Evolutionary conservation across 2,329 filamentous ascomycete genomes (phyloP).

Genomic region (Pyrenochaeta sp.): DNA sequence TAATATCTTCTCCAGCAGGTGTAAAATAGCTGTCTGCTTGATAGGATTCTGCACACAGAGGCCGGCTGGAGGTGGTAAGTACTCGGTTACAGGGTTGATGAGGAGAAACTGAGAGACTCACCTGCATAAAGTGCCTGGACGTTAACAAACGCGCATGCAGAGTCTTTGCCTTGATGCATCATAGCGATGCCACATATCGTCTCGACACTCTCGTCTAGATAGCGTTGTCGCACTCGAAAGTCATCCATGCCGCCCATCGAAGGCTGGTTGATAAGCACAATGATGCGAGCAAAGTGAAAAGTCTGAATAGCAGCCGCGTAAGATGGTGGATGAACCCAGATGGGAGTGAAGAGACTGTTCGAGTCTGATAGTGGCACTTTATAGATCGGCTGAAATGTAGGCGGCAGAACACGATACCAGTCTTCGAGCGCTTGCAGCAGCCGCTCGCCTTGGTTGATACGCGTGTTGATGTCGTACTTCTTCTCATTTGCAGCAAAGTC

Average conservation of each 20-base stretch:
- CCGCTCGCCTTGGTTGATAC: constrained; percentile 58
- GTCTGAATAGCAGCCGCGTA: constrained; percentile 60
- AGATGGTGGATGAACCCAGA: constrained; percentile 42
- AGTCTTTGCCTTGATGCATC: constrained; percentile 42
- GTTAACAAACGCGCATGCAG: constrained; percentile 38
- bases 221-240: constrained; percentile 55
- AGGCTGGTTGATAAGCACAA: constrained; percentile 63
- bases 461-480: constrained; percentile 53
- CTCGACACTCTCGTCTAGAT: constrained; percentile 58
- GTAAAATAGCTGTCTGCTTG: constrained; percentile 36
- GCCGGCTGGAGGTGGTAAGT: constrained; percentile 28
- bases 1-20: constrained; percentile 38
- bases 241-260: constrained; percentile 60
- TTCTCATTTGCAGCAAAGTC: constrained; percentile 66
- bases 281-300: constrained; percentile 62
- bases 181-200: constrained; percentile 61
- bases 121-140: constrained; percentile 42
- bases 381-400: constrained; percentile 56
- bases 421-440: constrained; percentile 60
- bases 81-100: not conserved
- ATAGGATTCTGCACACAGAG: constrained; percentile 40
- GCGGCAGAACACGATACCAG: constrained; percentile 58
- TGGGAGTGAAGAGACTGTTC: constrained; percentile 25
- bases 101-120: constrained; percentile 13
- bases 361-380: constrained; percentile 17